A percentile compares a stretch with the other conserved stretches of the same genome.
These are phyloP conservation scores for Chaetoceros tenuissimus DNA, from an alignment of 108 stramenopile genomes.

Conservation along the genomic window DNA sequence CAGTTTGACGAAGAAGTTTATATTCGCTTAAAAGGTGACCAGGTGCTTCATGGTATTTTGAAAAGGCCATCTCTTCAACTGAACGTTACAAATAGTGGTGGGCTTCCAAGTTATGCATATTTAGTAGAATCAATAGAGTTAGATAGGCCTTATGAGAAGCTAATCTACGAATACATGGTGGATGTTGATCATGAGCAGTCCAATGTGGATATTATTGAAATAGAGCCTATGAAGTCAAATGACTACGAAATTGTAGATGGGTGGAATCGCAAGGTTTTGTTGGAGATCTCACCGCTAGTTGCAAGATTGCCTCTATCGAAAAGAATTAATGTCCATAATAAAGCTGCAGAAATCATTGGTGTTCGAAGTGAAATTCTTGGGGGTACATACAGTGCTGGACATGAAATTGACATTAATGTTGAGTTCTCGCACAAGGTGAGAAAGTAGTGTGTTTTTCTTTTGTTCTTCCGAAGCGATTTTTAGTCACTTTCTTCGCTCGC, in stretches of 20 bases:
- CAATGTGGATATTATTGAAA: conserved; percentile 22
- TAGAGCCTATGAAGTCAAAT: conserved; percentile 11
- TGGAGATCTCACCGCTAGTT: too few relatives aligned
- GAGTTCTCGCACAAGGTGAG: conserved; percentile 28
- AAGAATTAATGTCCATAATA: too few relatives aligned
- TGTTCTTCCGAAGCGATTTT: conserved; percentile 15
- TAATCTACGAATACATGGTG: conserved; percentile 38
- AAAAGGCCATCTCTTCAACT: conserved; percentile 20
- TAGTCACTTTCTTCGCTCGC: too few relatives aligned
- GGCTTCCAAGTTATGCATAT: conserved; percentile 8
- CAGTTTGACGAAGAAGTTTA: conserved; percentile 24
- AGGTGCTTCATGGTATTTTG: too few relatives aligned
- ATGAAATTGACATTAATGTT: conserved; percentile 22
- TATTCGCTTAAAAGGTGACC: neutral
- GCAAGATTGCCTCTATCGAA: too few relatives aligned
- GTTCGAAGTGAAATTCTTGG: too few relatives aligned
- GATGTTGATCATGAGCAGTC: conserved; percentile 19
- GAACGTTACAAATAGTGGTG: conserved; percentile 13
- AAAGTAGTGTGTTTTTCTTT: neutral
- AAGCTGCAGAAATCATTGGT: too few relatives aligned
- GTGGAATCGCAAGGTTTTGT: conserved; percentile 23
- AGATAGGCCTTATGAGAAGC: conserved; percentile 1
- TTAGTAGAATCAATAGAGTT: conserved; percentile 2
- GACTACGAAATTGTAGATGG: conserved; percentile 29
- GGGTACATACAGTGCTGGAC: conserved; percentile 36